A percentile compares a stretch with the other conserved stretches of the same genome.
These are phyloP conservation scores for Phanerochaete carnosa DNA, from an alignment of 768 basidiomycete species.

Conservation along the genomic window DNA sequence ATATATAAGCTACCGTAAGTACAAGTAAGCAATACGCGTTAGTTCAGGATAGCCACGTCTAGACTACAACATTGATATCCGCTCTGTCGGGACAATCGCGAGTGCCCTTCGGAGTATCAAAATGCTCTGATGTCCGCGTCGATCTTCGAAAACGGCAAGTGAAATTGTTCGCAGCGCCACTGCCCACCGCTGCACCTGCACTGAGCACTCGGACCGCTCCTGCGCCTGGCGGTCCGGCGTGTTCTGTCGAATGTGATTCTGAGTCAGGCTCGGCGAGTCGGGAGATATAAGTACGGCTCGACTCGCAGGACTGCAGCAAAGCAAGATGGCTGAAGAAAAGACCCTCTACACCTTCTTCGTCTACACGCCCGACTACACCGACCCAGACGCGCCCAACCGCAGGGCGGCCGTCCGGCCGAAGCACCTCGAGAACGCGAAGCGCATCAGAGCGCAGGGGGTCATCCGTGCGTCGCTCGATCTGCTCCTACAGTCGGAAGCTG, in stretches of 20 bases:
- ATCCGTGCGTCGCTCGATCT: constrained; percentile 25
- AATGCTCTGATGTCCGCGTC: not conserved
- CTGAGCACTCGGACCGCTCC: not conserved
- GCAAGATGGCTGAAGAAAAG: constrained; percentile 2
- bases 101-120: not conserved
- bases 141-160: not conserved
- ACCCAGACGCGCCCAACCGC: constrained; percentile 21
- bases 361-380: constrained; percentile 31
- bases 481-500: constrained; percentile 10
- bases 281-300: no score
- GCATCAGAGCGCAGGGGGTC: constrained; percentile 1
- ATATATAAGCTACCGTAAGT: no score
- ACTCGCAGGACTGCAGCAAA: not conserved
- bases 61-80: not conserved
- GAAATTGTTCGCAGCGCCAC: not conserved
- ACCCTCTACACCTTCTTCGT: constrained; percentile 22
- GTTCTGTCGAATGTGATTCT: no score
- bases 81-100: not conserved
- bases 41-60: no score
- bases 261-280: no score
- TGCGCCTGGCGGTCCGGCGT: not conserved
- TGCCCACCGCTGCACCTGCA: not conserved
- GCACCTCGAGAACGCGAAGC: constrained; percentile 20
- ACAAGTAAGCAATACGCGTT: no score
- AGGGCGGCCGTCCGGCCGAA: constrained; percentile 23